Percentiles rank a stretch among this genome's conserved stretches.
phyloP scores from a whole-genome alignment of 345 rosid species.

The Aegle marmelos region DNA sequence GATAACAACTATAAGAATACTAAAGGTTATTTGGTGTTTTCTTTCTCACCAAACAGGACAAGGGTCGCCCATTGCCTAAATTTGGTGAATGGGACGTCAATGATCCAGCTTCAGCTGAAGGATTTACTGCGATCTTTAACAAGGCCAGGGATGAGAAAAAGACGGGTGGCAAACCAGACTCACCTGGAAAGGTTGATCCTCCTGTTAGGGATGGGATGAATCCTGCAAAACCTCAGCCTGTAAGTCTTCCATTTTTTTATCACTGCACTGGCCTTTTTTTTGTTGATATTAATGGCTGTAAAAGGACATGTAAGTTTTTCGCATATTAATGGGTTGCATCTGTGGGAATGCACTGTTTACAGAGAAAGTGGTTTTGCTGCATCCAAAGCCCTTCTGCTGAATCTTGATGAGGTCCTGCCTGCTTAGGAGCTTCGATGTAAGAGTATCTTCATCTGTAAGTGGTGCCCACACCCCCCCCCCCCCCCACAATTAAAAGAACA shows the following conservation, averaged over 20 bases:
- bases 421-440: conserved; percentile 27
- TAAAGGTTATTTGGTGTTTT: conserved; percentile 4
- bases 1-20: background rate
- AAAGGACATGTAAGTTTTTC: background rate
- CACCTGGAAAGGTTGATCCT: conserved; percentile 62
- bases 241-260: conserved; percentile 38
- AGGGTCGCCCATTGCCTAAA: conserved; percentile 84
- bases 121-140: conserved; percentile 92
- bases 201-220: conserved; percentile 50
- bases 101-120: conserved; percentile 92
- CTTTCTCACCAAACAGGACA: conserved; percentile 44
- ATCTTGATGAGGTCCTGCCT: conserved; percentile 44
- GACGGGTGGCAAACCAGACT: conserved; percentile 67
- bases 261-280: background rate
- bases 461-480: no score
- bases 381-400: conserved; percentile 59
- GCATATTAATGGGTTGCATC: background rate
- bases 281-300: background rate
- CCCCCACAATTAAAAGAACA: conserved; percentile 41
- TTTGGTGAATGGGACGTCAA: conserved; percentile 98
- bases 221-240: conserved; percentile 69
- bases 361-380: conserved; percentile 99
- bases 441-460: conserved; percentile 32
- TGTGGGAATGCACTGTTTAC: conserved; percentile 22
- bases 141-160: conserved; percentile 95